A percentile compares a stretch with the other conserved stretches of the same genome.
These are phyloP conservation scores for Cutaneotrichosporon mucoides DNA, from an alignment of 1,284 basidiomycete species.

Conservation along the genomic window DNA sequence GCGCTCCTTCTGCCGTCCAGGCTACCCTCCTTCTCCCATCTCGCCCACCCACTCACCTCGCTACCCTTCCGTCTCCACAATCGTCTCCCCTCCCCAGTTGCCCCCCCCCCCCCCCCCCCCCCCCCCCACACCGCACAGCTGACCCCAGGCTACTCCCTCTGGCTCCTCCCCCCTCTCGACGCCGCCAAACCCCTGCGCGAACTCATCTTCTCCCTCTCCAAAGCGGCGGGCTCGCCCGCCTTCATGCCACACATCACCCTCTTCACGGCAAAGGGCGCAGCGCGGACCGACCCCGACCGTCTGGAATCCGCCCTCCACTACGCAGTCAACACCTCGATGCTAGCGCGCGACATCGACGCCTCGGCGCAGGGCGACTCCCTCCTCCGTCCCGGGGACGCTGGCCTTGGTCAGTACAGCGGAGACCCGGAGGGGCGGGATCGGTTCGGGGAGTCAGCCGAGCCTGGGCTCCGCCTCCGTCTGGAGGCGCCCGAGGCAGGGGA, in stretches of 20 bases:
- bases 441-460: neutral
- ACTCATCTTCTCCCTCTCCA: conserved; percentile 13
- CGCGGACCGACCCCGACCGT: neutral
- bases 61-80: too few species aligned
- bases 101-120: too few species aligned
- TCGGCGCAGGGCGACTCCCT: neutral
- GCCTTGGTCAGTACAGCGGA: neutral
- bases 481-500: conserved; percentile 16
- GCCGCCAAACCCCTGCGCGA: conserved; percentile 4
- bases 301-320: conserved; percentile 2
- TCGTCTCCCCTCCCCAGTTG: neutral
- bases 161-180: conserved; percentile 19
- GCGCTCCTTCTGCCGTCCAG: too few species aligned
- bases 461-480: conserved; percentile 2
- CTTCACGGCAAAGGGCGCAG: conserved; percentile 18
- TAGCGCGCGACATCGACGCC: neutral
- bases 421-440: neutral
- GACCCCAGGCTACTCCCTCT: conserved; percentile 22
- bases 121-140: too few species aligned
- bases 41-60: too few species aligned
- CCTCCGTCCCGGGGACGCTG: neutral
- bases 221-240: conserved; percentile 14
- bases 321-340: neutral
- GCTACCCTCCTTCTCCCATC: too few species aligned
- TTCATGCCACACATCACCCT: conserved; percentile 40